Conservation (phyloP, 1,284 basidiomycete genomes). For the Austroboletus niveus region DNA sequence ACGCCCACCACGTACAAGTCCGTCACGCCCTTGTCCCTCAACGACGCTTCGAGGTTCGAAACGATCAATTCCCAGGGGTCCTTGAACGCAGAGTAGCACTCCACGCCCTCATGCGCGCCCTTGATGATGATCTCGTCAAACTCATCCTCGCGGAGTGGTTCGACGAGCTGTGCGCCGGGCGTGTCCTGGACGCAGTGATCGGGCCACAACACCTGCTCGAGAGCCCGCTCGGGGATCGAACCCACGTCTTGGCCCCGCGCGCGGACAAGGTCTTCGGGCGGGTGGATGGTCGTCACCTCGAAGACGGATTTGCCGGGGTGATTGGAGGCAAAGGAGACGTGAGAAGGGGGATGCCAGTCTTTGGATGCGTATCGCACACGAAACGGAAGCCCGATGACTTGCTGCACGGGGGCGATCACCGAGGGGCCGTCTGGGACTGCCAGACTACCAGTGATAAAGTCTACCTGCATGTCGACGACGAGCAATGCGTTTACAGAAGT, state of each 20-base stretch:
- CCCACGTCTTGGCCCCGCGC: slow-evolving; percentile 17
- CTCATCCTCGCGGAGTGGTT: slow-evolving; percentile 36
- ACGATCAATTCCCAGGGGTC: slow-evolving; percentile 44
- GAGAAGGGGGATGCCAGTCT: slow-evolving; percentile 48
- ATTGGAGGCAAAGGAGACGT: slow-evolving; percentile 49
- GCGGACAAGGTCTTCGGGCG: slow-evolving; percentile 36
- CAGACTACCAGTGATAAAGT: slow-evolving; percentile 43
- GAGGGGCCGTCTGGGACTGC: slow-evolving; percentile 43
- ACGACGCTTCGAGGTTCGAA: slow-evolving; percentile 37
- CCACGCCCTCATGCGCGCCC: slow-evolving; percentile 43
- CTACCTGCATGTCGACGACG: slow-evolving; percentile 33
- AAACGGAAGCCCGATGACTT: slow-evolving; percentile 43
- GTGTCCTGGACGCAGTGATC: slow-evolving; percentile 48
- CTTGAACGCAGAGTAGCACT: slow-evolving; percentile 53
- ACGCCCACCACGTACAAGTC: slow-evolving; percentile 49
- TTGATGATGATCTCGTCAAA: slow-evolving; percentile 45
- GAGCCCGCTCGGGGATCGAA: slow-evolving; percentile 23
- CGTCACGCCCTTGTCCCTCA: slow-evolving; percentile 39
- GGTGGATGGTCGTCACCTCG: slow-evolving; percentile 38
- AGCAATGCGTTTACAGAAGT: slow-evolving; percentile 25
- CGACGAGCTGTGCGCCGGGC: slow-evolving; percentile 42
- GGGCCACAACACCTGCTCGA: slow-evolving; percentile 51
- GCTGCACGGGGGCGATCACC: slow-evolving; percentile 42
- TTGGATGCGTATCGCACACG: slow-evolving; percentile 43
- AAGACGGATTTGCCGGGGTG: slow-evolving; percentile 38